A percentile compares a stretch with the other conserved stretches of the same genome.
Evolutionary conservation across 2,329 filamentous ascomycete species (phyloP).

Genomic region (Ceratocystis papillata): DNA sequence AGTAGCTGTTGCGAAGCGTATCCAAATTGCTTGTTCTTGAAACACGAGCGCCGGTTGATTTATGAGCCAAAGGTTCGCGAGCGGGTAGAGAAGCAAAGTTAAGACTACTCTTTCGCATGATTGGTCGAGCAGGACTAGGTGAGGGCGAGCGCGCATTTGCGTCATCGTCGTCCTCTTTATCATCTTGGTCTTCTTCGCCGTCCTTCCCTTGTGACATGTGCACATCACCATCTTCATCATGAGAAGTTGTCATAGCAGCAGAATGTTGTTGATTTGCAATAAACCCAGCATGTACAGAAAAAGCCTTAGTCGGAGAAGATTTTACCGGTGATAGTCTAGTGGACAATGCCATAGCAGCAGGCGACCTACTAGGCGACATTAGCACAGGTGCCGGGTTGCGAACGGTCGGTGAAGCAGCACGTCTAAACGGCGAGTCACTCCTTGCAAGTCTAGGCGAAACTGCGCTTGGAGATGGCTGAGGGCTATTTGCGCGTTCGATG

Average conservation of each 20-base stretch:
- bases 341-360: slow-evolving; percentile 2
- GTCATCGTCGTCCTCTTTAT: slow-evolving; percentile 37
- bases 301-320: slow-evolving; percentile 6
- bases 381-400: neutral
- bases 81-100: slow-evolving; percentile 90
- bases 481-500: slow-evolving; percentile 7
- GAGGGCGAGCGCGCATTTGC: slow-evolving; percentile 53
- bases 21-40: slow-evolving; percentile 74
- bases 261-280: slow-evolving; percentile 5
- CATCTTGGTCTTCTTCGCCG: slow-evolving; percentile 11
- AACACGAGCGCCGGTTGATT: slow-evolving; percentile 62
- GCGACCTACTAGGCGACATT: neutral
- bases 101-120: slow-evolving; percentile 85
- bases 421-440: slow-evolving; percentile 12
- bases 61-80: slow-evolving; percentile 76
- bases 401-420: slow-evolving; percentile 16
- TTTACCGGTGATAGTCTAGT: slow-evolving; percentile 11
- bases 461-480: slow-evolving; percentile 8
- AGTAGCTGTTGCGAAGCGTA: slow-evolving; percentile 59
- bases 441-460: slow-evolving; percentile 17
- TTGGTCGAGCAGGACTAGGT: slow-evolving; percentile 63
- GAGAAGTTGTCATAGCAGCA: slow-evolving; percentile 4
- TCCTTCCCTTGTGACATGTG: slow-evolving; percentile 23
- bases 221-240: slow-evolving; percentile 21
- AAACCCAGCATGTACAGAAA: neutral